phyloP scores from a whole-genome alignment of 441 rosid genomes.

The Omphalea diandra region DNA sequence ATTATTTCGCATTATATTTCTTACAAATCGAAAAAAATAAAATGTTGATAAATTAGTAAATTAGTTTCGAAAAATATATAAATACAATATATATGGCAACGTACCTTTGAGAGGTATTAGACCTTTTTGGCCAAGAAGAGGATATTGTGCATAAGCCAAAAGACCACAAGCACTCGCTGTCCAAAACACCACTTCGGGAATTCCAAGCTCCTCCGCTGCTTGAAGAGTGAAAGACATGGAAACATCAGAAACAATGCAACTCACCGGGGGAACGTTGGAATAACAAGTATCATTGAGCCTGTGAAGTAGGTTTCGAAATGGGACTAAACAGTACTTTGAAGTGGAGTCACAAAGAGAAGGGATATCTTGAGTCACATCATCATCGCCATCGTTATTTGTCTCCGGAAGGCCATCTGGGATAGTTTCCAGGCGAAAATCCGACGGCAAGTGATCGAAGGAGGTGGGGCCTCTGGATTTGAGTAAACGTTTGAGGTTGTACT shows the following conservation, averaged over 20 bases:
- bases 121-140: constrained; percentile 23
- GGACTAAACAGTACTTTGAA: constrained; percentile 20
- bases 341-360: constrained; percentile 22
- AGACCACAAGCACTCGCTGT: constrained; percentile 31
- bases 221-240: constrained; percentile 26
- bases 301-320: constrained; percentile 30
- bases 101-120: constrained; percentile 30
- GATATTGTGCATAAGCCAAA: constrained; percentile 22
- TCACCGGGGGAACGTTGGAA: constrained; percentile 21
- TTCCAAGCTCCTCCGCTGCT: constrained; percentile 29
- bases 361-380: constrained; percentile 24
- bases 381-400: constrained; percentile 19
- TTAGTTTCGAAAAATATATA: neutral
- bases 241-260: constrained; percentile 30
- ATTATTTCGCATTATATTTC: too few species aligned
- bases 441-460: constrained; percentile 9
- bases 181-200: constrained; percentile 33
- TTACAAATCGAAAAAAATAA: neutral
- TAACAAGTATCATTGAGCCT: constrained; percentile 19
- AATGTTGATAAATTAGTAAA: neutral
- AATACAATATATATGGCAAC: neutral
- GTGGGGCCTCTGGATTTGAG: constrained; percentile 17
- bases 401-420: constrained; percentile 31
- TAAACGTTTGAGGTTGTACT: constrained; percentile 35
- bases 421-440: constrained; percentile 24